Evolutionary conservation across 2,329 filamentous ascomycete genomes (phyloP).

Genomic region (Xylaria sp.): DNA sequence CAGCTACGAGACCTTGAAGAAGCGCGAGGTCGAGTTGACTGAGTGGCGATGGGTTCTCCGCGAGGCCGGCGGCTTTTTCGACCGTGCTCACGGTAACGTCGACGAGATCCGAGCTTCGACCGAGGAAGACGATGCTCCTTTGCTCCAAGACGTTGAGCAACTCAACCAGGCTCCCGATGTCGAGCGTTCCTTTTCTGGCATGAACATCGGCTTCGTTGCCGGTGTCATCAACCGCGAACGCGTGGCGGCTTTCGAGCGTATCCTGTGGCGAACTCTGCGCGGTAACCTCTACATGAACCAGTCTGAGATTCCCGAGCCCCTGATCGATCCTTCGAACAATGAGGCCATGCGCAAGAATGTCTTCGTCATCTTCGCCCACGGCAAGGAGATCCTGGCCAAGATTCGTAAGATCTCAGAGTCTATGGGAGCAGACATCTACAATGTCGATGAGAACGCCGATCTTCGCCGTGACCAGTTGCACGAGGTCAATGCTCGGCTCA

Average conservation of each 20-base stretch:
- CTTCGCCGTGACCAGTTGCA: conserved; percentile 92
- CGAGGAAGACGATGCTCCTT: conserved; percentile 85
- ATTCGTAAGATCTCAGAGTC: conserved; percentile 99
- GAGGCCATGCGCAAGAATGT: conserved; percentile 95
- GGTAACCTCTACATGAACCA: conserved; percentile 99
- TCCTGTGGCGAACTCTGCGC: conserved; percentile 92
- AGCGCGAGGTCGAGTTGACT: conserved; percentile 90
- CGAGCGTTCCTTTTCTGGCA: conserved; percentile 85
- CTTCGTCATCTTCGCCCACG: conserved; percentile 98
- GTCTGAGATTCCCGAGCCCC: conserved; percentile 90
- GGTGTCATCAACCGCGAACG: conserved; percentile 92
- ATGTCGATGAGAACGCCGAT: conserved; percentile 95
- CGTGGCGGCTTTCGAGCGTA: conserved; percentile 92
- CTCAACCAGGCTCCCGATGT: conserved; percentile 61
- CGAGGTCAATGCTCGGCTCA: conserved; percentile 89
- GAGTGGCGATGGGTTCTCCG: conserved; percentile 98
- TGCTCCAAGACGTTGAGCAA: conserved; percentile 89
- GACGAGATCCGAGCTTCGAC: conserved; percentile 92
- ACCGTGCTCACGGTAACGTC: conserved; percentile 89
- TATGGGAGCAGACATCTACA: conserved; percentile 91
- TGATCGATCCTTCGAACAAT: conserved; percentile 88
- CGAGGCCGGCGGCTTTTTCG: conserved; percentile 96
- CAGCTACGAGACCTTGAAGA: conserved; percentile 97
- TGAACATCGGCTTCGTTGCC: conserved; percentile 98
- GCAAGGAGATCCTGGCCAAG: conserved; percentile 97